A percentile compares a stretch with the other conserved stretches of the same genome.
Evolutionary conservation across 257 asterid genomes (phyloP).

Genomic region (Osmanthus fragrans): DNA sequence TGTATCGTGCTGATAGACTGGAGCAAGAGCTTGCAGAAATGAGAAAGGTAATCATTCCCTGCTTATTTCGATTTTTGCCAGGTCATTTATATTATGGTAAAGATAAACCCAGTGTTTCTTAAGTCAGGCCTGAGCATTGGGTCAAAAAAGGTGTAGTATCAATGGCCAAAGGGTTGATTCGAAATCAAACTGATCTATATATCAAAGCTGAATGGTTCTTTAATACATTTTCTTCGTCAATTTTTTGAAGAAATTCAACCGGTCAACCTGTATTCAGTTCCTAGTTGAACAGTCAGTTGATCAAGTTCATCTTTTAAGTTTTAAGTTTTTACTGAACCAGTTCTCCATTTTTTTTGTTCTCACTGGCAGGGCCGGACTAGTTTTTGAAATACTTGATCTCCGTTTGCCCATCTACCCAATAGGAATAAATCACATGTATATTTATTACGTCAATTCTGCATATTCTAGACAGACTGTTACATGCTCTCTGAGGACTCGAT

Average conservation of each 20-base stretch:
- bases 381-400: no score
- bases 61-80: background rate
- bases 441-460: no score
- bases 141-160: background rate
- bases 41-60: constrained; percentile 52
- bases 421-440: background rate
- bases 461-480: background rate
- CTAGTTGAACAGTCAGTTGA: no score
- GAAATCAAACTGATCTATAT: no score
- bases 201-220: background rate
- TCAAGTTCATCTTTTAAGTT: no score
- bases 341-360: no score
- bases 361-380: no score
- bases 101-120: background rate
- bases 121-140: background rate
- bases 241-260: no score
- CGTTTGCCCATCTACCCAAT: background rate
- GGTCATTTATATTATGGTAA: background rate
- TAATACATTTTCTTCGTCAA: no score
- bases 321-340: no score
- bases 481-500: background rate
- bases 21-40: constrained; percentile 81
- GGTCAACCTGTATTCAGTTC: no score
- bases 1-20: constrained; percentile 62
- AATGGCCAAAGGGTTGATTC: background rate